A percentile compares a stretch with the other conserved stretches of the same genome.
phyloP scores from a whole-genome alignment of 345 rosid species.

The Excoecaria cochinchinensis region DNA sequence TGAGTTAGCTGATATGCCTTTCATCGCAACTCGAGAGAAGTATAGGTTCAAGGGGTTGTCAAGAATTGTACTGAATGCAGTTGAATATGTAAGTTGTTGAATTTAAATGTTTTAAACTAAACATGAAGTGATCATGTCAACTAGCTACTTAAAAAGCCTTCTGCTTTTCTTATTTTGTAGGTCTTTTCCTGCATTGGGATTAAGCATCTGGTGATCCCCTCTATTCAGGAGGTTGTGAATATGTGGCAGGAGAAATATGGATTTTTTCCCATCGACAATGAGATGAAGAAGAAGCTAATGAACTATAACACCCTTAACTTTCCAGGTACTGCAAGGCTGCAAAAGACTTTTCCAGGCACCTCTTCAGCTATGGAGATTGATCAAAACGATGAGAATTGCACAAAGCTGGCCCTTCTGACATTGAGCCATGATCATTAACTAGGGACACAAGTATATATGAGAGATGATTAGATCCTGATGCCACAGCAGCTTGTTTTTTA shows the following conservation, averaged over 20 bases:
- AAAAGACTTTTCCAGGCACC: constrained; percentile 11
- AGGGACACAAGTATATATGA: background rate
- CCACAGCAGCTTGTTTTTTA: background rate
- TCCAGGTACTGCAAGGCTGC: constrained; percentile 16
- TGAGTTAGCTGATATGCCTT: constrained; percentile 40
- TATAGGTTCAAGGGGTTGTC: constrained; percentile 26
- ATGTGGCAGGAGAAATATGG: constrained; percentile 25
- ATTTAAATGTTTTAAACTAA: no score
- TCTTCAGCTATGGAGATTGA: background rate
- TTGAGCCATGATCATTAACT: constrained; percentile 3
- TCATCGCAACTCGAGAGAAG: constrained; percentile 21
- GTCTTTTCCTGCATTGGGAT: constrained; percentile 12
- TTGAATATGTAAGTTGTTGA: constrained; percentile 26
- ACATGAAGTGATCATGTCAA: no score
- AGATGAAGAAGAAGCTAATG: background rate
- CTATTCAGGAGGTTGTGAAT: background rate
- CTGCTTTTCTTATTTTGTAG: constrained; percentile 10
- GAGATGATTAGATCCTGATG: background rate
- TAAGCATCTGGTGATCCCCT: constrained; percentile 32
- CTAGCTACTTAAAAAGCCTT: background rate
- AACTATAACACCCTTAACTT: constrained; percentile 18
- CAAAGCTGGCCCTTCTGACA: background rate
- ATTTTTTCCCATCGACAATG: constrained; percentile 2
- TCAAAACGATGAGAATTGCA: background rate
- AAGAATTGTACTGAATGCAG: background rate